Evolutionary conservation across 768 basidiomycete genomes (phyloP).

Genomic region (Lactarius psammicola): DNA sequence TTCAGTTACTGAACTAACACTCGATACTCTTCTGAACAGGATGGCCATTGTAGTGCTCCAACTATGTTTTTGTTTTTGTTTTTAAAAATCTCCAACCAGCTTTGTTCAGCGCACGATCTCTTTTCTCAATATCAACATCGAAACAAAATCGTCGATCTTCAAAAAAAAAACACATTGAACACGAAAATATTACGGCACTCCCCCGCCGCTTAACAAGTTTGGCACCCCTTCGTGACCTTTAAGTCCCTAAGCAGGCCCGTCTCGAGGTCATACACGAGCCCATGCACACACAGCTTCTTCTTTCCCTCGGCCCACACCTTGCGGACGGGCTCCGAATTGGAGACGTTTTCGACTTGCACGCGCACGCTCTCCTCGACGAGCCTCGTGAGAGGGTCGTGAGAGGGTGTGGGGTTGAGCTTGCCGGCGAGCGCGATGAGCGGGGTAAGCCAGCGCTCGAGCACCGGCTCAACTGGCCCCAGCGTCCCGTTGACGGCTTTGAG

Average conservation of each 20-base stretch:
- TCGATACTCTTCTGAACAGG: too few relatives aligned
- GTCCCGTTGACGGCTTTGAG: slow-evolving; percentile 41
- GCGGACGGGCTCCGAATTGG: slow-evolving; percentile 28
- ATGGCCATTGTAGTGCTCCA: too few relatives aligned
- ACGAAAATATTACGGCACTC: not conserved
- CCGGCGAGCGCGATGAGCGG: slow-evolving; percentile 59
- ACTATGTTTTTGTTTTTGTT: too few relatives aligned
- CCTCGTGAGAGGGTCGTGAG: slow-evolving; percentile 16
- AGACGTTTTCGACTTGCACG: slow-evolving; percentile 35
- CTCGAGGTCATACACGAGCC: slow-evolving; percentile 40
- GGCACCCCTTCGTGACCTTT: slow-evolving; percentile 14
- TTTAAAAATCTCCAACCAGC: too few relatives aligned
- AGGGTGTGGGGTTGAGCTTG: slow-evolving; percentile 41
- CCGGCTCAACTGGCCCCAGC: slow-evolving; percentile 34
- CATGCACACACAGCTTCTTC: slow-evolving; percentile 58
- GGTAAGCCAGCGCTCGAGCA: slow-evolving; percentile 69
- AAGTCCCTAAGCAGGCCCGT: slow-evolving; percentile 35
- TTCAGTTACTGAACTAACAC: too few relatives aligned
- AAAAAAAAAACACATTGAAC: too few relatives aligned
- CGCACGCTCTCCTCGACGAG: slow-evolving; percentile 28
- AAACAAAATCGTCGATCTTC: not conserved
- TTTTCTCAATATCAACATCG: not conserved
- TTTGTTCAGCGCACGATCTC: not conserved
- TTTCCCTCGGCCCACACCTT: slow-evolving; percentile 34
- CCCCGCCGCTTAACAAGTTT: not conserved